Base-by-base conservation (phyloP, 163 green algal genomes). In the Scenedesmus sp. region DNA sequence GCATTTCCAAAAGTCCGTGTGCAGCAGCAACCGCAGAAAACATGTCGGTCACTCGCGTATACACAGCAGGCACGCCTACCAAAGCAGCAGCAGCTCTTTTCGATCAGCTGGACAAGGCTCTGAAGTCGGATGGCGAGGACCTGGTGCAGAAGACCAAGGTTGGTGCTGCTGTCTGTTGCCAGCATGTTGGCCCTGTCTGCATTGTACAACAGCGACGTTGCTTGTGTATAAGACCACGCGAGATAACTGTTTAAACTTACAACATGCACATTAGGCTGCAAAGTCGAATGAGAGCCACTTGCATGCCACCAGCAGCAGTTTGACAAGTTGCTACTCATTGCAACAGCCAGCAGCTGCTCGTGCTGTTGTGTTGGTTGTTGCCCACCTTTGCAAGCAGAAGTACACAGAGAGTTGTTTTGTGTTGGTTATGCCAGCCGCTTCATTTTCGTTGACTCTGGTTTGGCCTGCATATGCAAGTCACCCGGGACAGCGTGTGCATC, bases 141-240 rank as follows among this genome's bases (percentile, higher is more conserved):
- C 57, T 93, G 46, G 90, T 93, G 9, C 5, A 54, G 23, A 91
- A 93, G 76, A 93, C 86, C 52, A 92, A 92, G 90, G 90, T 88
- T 20, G 52, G 86, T 56, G 57, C 76, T 55, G 57, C 26, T 52
- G 16, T 74, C 57, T 52, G 55, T 59, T 84, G 34, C 46, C 76
- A 84, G 76, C 76, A 84, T 84, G 10, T 12, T 26, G 23, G n/a
- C 59, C 34, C 86, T 93, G 54, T 10, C 9, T 56, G 26, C 73
- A 15, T 10, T 8, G 67, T 26, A 26, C 67, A 77, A 26, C 62
- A 70, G 62, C 62, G 10, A 15, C 12, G 10, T 70, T 70, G 13
- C 62, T 20, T 70, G 9, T 23, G 1, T 34, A 34, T 52, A 79
- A 16, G 23, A 5, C 13, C 23, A 8, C 2, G 15, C 4, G 18